Base-by-base conservation (phyloP, 148 eudicot genomes). In the Talinum fruticosum region DNA sequence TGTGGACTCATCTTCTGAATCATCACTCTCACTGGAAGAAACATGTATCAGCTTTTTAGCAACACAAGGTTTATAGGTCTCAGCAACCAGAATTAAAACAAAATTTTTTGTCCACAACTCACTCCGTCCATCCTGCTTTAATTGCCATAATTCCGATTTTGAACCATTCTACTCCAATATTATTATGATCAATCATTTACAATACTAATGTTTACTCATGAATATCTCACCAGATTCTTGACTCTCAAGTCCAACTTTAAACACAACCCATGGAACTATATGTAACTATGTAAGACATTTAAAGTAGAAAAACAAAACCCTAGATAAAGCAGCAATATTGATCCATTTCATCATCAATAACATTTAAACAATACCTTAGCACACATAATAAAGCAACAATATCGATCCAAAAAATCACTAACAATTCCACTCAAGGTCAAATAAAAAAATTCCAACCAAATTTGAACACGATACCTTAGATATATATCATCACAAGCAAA, bases 401-500 rank as follows among this genome's bases (percentile, higher is more conserved):
- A 33, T 28, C 2, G 15, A 12, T n/a, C 8, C 6, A 28, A 2
- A 28, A 62, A 62, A 62, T 28, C 33, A 28, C 33, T 26, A 28
- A 8, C 5, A 51, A 51, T 51, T 51, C 57, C 15, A 10, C 14
- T 10, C 14, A 28, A 62, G 33, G 32, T 12, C 66, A 28, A 26
- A 16, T n/a, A n/a, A 14, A 53, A 14, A 14, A 19, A 6, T 57
- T 12, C 29, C 34, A 71, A 19, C 7, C 18, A 10, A 1, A 69
- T 24, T 68, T 64, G 47, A 66, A 70, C 15, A 8, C 49, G 35
- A 81, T 76, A 81, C 98, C 98, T 89, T 75, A 83, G 45, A 79
- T 81, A 84, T 29, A 84, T 61, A 28, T 92, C 89, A 82, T 80
- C 80, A 66, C 83, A 89, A 53, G 77, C 49, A 83, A 91, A 95